phyloP scores from a whole-genome alignment of 495 filamentous ascomycete species.

The Penicillium taxi region DNA sequence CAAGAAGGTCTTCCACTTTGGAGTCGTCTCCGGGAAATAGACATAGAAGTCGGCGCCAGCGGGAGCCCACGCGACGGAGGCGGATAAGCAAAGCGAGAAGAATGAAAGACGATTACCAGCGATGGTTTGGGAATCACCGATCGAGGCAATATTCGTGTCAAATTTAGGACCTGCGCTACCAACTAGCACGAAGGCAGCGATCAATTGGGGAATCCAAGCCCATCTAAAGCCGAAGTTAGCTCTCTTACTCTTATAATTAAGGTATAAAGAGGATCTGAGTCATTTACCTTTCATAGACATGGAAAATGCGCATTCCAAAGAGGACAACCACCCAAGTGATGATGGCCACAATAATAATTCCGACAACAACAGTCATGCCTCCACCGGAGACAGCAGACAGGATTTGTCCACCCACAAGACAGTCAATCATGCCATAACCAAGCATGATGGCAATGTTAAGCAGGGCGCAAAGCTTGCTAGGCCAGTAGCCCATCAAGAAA shows the following conservation, averaged over 20 bases:
- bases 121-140: conserved; percentile 29
- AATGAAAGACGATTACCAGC: conserved; percentile 50
- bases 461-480: conserved; percentile 53
- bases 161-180: conserved; percentile 55
- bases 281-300: conserved; percentile 45
- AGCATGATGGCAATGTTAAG: conserved; percentile 61
- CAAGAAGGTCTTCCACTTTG: conserved; percentile 29
- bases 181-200: conserved; percentile 51
- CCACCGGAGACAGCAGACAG: conserved; percentile 45
- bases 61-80: conserved; percentile 44
- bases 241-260: background rate
- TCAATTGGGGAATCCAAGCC: conserved; percentile 55
- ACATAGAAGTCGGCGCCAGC: conserved; percentile 45
- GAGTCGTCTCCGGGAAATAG: conserved; percentile 42
- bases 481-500: conserved; percentile 67
- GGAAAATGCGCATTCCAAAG: conserved; percentile 62
- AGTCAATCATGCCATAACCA: conserved; percentile 57
- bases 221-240: conserved; percentile 26
- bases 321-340: conserved; percentile 53
- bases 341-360: conserved; percentile 53
- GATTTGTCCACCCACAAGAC: conserved; percentile 41
- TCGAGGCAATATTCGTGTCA: conserved; percentile 29
- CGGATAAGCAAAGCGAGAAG: conserved; percentile 51
- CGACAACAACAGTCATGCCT: conserved; percentile 49
- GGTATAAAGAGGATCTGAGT: no score